Evolutionary conservation across 1,284 basidiomycete species (phyloP).

Genomic region (Erythrobasidium hasegawianum): DNA sequence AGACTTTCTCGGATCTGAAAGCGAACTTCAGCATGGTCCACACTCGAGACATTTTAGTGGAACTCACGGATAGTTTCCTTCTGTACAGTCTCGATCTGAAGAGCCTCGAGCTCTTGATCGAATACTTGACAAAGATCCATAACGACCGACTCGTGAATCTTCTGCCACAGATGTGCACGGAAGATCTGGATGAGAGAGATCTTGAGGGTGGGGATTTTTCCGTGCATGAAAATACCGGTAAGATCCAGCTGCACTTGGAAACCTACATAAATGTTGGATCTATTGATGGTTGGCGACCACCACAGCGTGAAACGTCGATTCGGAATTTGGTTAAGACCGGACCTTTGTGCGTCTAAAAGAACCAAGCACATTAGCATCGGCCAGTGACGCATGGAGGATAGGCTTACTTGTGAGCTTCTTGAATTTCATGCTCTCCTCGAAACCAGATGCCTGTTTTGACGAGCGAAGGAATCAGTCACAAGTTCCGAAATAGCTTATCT

Average conservation of each 20-base stretch:
- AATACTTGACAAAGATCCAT: slow-evolving; percentile 99
- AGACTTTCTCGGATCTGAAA: slow-evolving; percentile 80
- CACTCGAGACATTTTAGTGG: not conserved
- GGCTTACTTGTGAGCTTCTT: slow-evolving; percentile 65
- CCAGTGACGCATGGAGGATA: not conserved
- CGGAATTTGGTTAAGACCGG: slow-evolving; percentile 95
- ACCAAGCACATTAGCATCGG: not conserved
- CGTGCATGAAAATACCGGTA: slow-evolving; percentile 82
- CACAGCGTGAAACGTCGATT: slow-evolving; percentile 99
- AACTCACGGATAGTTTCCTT: slow-evolving; percentile 87
- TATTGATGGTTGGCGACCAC: slow-evolving; percentile 94
- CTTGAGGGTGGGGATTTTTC: slow-evolving; percentile 95
- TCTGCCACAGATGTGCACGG: slow-evolving; percentile 99
- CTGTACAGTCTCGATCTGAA: slow-evolving; percentile 98
- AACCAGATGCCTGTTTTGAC: slow-evolving; percentile 40
- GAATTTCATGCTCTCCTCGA: slow-evolving; percentile 74
- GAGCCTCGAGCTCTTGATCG: slow-evolving; percentile 95
- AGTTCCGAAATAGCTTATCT: too few relatives aligned
- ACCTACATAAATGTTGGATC: slow-evolving; percentile 98
- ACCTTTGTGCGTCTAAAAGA: slow-evolving; percentile 66
- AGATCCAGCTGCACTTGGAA: slow-evolving; percentile 99
- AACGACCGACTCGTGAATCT: slow-evolving; percentile 73
- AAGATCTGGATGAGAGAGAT: slow-evolving; percentile 99
- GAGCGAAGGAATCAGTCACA: too few relatives aligned
- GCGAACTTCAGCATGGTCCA: not conserved